Evolutionary conservation across 2,329 filamentous ascomycete genomes (phyloP).

Genomic region (Penicillium italicum): DNA sequence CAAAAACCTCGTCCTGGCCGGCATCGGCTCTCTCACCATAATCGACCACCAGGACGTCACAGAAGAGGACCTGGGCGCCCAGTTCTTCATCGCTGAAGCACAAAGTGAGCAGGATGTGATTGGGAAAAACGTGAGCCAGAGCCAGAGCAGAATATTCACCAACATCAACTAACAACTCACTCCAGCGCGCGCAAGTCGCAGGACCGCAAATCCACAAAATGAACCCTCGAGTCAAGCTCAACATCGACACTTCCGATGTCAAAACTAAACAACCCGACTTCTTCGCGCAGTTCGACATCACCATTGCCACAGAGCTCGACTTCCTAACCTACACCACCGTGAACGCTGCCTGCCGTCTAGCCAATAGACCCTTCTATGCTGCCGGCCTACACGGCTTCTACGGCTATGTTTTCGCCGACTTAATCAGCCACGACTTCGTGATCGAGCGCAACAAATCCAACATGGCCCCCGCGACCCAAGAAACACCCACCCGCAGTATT

Average conservation of each 20-base stretch:
- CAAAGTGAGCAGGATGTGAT: conserved; percentile 37
- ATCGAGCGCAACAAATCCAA: conserved; percentile 84
- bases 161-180: conserved; percentile 7
- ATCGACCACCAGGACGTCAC: conserved; percentile 73
- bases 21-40: conserved; percentile 85
- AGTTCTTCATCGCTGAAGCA: conserved; percentile 74
- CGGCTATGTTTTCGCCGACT: conserved; percentile 90
- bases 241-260: conserved; percentile 66
- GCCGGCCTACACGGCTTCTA: conserved; percentile 84
- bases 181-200: conserved; percentile 72
- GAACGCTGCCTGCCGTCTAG: conserved; percentile 80
- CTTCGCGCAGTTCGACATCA: conserved; percentile 75
- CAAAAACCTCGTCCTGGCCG: conserved; percentile 94
- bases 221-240: conserved; percentile 81
- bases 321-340: conserved; percentile 70
- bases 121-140: conserved; percentile 62
- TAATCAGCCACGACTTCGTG: conserved; percentile 85
- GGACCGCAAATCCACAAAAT: conserved; percentile 74
- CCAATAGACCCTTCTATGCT: conserved; percentile 80
- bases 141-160: neutral
- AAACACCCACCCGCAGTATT: conserved; percentile 75
- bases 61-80: conserved; percentile 73
- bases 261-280: conserved; percentile 67
- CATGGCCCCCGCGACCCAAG: conserved; percentile 58
- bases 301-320: conserved; percentile 85